Evolutionary conservation across 148 eudicot genomes (phyloP).

Genomic region (Nyssa sinensis): DNA sequence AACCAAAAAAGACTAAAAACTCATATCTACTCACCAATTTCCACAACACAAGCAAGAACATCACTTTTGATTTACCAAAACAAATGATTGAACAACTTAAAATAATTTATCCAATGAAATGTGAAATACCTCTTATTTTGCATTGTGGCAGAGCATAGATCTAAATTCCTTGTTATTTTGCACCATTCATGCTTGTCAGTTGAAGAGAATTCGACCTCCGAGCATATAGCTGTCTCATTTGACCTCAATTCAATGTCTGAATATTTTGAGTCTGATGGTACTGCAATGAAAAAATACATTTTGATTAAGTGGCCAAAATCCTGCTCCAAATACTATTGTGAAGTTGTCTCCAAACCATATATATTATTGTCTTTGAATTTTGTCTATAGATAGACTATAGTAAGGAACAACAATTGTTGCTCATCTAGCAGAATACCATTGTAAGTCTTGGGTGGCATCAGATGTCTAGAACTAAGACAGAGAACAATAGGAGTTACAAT

Average conservation of each 20-base stretch:
- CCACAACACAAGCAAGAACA: background rate
- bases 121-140: constrained; percentile 57
- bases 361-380: background rate
- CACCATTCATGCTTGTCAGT: constrained; percentile 63
- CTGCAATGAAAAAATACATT: constrained; percentile 31
- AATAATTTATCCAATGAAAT: background rate
- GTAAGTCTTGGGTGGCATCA: background rate
- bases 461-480: background rate
- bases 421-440: background rate
- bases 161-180: constrained; percentile 60
- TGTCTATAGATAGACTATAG: background rate
- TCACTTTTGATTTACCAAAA: background rate
- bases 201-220: constrained; percentile 40
- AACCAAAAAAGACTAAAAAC: no score
- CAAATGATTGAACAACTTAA: background rate
- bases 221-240: constrained; percentile 45
- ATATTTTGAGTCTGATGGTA: constrained; percentile 50
- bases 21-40: no score
- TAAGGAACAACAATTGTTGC: background rate
- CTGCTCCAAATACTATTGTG: background rate
- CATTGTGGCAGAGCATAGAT: constrained; percentile 56
- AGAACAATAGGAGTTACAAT: background rate
- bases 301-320: background rate
- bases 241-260: constrained; percentile 53
- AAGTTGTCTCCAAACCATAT: background rate